Conservation (phyloP, 2,329 filamentous ascomycete genomes). For the Diplodia scrobiculata region DNA sequence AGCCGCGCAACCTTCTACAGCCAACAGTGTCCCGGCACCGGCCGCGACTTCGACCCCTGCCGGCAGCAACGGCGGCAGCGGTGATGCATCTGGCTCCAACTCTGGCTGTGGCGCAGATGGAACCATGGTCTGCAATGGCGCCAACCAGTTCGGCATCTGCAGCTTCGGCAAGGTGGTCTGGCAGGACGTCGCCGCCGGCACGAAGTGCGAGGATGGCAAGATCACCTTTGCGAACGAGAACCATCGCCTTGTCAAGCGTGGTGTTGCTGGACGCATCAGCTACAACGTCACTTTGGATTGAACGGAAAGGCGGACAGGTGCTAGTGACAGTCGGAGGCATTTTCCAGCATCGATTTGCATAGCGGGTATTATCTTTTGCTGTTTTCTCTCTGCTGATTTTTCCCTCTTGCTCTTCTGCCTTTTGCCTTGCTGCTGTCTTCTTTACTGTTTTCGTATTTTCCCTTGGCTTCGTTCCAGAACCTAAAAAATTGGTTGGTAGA, state of each 20-base stretch:
- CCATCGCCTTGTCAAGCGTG: not conserved
- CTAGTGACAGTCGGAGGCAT: not conserved
- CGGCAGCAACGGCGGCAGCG: not conserved
- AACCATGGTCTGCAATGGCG: constrained; percentile 31
- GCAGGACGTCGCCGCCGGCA: constrained; percentile 41
- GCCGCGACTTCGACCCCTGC: not conserved
- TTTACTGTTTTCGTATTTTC: too few species aligned
- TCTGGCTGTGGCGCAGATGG: constrained; percentile 23
- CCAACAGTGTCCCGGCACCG: not conserved
- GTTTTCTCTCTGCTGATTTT: too few species aligned
- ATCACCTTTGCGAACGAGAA: constrained; percentile 32
- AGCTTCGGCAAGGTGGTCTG: constrained; percentile 30
- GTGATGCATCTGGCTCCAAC: not conserved
- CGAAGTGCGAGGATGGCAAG: constrained; percentile 40
- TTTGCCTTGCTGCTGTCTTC: not conserved
- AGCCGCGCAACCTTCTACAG: not conserved
- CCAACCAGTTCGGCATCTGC: constrained; percentile 32
- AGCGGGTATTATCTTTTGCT: not conserved
- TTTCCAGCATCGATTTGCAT: not conserved
- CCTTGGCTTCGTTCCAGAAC: too few species aligned
- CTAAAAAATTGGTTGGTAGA: too few species aligned
- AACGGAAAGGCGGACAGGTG: not conserved
- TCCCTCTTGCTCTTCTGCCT: too few species aligned
- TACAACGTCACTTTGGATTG: not conserved
- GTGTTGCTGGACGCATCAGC: not conserved